Base-by-base conservation (phyloP, 805 yeast species). In the Saturnispora saitoi region DNA sequence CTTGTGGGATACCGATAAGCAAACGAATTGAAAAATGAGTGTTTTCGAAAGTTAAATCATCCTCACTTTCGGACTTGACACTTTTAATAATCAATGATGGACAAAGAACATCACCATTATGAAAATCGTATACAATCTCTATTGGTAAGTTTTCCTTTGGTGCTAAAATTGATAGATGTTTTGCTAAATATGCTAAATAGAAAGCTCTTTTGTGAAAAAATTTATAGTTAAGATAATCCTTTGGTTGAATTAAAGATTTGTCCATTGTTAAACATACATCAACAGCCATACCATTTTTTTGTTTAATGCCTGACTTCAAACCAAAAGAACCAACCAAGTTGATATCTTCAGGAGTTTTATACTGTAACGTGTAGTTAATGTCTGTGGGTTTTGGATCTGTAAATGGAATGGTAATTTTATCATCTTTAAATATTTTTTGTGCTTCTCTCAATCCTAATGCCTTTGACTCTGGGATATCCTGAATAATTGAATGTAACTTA, bases 231-330 rank as follows among this genome's bases (percentile, higher is more conserved):
- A 91, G 70, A 59, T 82, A 87, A 64, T 93, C 99, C 67, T 93
- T 93, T 45, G 83, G 81, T 59, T 84, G 89, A 60, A 93, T 84
- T 43, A 85, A 62, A 26, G 69, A 66, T 45, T 69, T 66, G 5
- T 97, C 96, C 90, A 93, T 91, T 4, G 86, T 81, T 37, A 91
- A 71, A 30, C 85, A 73, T 28, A 93, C 75, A 63, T 93, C 99
- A 20, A 91, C 76, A 4, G 86, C 70, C 62, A 79, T 71, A 0
- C 86, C 84, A 32, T 66, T 59, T 40, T 73, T 71, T 24, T 83
- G 81, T 42, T 78, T 74, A 22, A 86, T 82, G 3, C 85, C 88
- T 0, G 95, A 81, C 58, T 87, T 87, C 54, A 91, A 70, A 3
- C 96, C 93, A 69, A 87, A 91, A 6, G 95, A 81, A 1, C 99